These are phyloP conservation scores for Aspergillus bertholletiae DNA, from an alignment of 495 filamentous ascomycete species.

Conservation along the genomic window DNA sequence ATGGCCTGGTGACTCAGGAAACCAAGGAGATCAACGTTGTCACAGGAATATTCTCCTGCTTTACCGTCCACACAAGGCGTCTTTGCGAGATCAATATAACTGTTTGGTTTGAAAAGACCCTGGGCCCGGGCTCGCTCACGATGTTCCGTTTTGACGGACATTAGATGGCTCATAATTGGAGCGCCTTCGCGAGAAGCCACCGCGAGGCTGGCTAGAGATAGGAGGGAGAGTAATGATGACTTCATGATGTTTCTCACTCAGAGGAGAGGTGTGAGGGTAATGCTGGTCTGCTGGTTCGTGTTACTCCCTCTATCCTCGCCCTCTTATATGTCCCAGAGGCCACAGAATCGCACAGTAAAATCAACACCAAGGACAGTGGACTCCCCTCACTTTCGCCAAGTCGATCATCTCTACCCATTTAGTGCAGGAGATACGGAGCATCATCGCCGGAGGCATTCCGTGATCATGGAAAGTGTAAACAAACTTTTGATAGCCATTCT, in stretches of 20 bases:
- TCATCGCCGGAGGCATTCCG: background rate
- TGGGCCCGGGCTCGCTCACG: slow-evolving; percentile 12
- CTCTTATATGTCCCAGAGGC: background rate
- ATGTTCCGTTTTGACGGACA: slow-evolving; percentile 11
- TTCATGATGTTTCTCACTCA: slow-evolving; percentile 6
- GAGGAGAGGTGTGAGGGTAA: background rate
- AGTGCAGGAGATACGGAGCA: background rate
- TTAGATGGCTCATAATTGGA: slow-evolving; percentile 12
- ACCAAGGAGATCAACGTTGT: slow-evolving; percentile 12
- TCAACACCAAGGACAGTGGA: background rate
- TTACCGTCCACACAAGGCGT: slow-evolving; percentile 9
- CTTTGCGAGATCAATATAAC: slow-evolving; percentile 4
- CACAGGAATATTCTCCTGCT: slow-evolving; percentile 17
- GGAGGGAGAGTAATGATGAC: slow-evolving; percentile 8
- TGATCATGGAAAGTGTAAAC: background rate
- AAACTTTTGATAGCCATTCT: background rate
- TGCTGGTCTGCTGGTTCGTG: background rate
- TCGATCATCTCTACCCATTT: background rate
- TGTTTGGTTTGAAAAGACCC: slow-evolving; percentile 13
- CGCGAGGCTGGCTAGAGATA: slow-evolving; percentile 6
- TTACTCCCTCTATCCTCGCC: background rate
- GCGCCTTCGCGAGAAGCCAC: slow-evolving; percentile 7
- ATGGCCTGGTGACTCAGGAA: slow-evolving; percentile 19
- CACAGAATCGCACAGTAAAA: background rate
- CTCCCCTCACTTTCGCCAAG: background rate